Base-by-base conservation (phyloP, 2,329 filamentous ascomycete genomes). In the Penicillium sp. region DNA sequence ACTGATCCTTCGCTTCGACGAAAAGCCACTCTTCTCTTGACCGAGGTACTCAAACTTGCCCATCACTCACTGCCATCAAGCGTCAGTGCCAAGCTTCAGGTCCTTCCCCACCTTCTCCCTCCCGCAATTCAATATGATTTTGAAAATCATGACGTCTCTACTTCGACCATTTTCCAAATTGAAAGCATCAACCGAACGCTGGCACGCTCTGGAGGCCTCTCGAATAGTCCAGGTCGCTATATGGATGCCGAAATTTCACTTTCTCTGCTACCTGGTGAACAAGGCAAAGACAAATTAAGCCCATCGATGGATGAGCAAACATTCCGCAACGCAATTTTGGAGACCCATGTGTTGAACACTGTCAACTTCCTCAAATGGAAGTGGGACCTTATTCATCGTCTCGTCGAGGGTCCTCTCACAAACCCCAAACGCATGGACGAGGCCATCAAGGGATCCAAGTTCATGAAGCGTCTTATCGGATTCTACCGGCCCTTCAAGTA, bases 401-500 rank as follows among this genome's bases (percentile, higher is more conserved):
- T 97, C 47, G 92, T 99, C 33, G 93, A 97, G 68, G 95, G 94
- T 0, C 94, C 95, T 1, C 75, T 99, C 21, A 87, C 91, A 23
- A 95, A 91, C 60, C 87, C 92, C 0, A 96, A 96, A 71, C 83
- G 94, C 10, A 80, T 99, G 4, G 93, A 96, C 62, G 94, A 99
- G 72, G 93, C 93, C 0, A 89, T 95, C 68, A 93, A 91, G 69
- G 91, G 88, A 1, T 95, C 92, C 2, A 97, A 97, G 69, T 99
- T 97, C 66, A 87, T 97, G 64, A 96, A 97, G 75, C 83, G 95
- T 9, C 81, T 99, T 52, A 85, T 96, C 70, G 94, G 91, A 54
- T 99, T 99, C 69, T 95, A 96, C 69, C 84, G 94, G 10, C 94
- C 94, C 0, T 99, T 99, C 76, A 99, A 99, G 69, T 95, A 91